phyloP scores from a whole-genome alignment of 257 asterid genomes.

The Gardenia jasminoides region DNA sequence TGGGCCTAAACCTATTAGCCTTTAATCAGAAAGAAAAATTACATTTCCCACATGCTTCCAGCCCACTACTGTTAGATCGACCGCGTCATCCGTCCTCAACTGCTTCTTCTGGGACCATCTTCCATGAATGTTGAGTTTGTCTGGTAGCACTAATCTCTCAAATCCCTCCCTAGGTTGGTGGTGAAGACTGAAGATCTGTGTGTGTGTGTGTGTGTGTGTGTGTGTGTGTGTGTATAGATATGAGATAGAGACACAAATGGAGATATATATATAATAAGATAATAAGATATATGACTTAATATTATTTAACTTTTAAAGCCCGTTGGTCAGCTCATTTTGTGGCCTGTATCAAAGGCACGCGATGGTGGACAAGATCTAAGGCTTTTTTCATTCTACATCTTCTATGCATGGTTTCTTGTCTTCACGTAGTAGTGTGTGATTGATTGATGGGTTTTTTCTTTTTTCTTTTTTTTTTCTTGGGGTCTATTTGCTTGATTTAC shows the following conservation, averaged over 20 bases:
- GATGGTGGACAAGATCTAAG: conserved; percentile 16
- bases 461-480: no score
- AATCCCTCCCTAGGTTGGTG: conserved; percentile 5
- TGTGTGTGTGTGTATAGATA: no score
- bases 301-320: no score
- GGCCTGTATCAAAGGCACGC: conserved; percentile 17
- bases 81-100: conserved; percentile 22
- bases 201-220: no score
- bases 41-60: conserved; percentile 3
- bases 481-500: not conserved
- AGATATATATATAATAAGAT: no score
- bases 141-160: not conserved
- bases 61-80: conserved; percentile 30
- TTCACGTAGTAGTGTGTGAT: not conserved
- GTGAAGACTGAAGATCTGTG: no score
- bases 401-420: conserved; percentile 3
- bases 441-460: conserved; percentile 3
- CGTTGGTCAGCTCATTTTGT: conserved; percentile 13
- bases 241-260: no score
- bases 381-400: not conserved
- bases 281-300: no score
- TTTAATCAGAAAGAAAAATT: not conserved
- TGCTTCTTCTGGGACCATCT: conserved; percentile 27
- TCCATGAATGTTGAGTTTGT: conserved; percentile 5
- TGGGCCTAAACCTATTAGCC: conserved; percentile 23